Conservation (phyloP, 2,329 filamentous ascomycete genomes). For the Sodiomyces alkalinus region DNA sequence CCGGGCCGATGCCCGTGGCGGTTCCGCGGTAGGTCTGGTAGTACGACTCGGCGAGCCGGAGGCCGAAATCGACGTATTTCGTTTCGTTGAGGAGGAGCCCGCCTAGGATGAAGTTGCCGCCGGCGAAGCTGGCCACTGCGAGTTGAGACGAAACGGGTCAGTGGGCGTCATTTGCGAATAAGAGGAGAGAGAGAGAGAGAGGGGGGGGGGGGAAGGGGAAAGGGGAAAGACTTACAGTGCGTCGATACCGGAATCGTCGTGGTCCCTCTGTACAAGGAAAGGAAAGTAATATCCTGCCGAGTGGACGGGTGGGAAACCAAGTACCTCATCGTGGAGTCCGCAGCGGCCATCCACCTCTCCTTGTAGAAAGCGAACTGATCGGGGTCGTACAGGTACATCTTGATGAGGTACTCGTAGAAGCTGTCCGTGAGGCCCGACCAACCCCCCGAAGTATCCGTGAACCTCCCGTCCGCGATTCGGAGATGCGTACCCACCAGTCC, state of each 20-base stretch:
- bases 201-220: too few relatives aligned
- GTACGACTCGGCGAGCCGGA: constrained; percentile 32
- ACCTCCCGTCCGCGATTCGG: constrained; percentile 35
- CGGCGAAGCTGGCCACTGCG: constrained; percentile 32
- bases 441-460: constrained; percentile 47
- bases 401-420: constrained; percentile 6
- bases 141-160: too few relatives aligned
- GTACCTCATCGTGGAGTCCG: constrained; percentile 58
- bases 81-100: constrained; percentile 24
- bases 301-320: constrained; percentile 51
- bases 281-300: constrained; percentile 39
- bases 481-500: constrained; percentile 59
- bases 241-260: constrained; percentile 14
- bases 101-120: constrained; percentile 33
- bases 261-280: constrained; percentile 41
- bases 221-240: too few relatives aligned
- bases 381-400: constrained; percentile 38
- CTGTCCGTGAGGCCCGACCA: constrained; percentile 54
- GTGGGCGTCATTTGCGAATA: not conserved
- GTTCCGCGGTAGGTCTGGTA: constrained; percentile 32
- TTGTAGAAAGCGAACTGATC: constrained; percentile 38
- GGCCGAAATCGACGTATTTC: constrained; percentile 26
- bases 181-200: too few relatives aligned
- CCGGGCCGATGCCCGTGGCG: constrained; percentile 35
- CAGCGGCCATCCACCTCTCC: constrained; percentile 54